Base-by-base conservation (phyloP, 768 basidiomycete genomes). In the Tylopilus balloui region DNA sequence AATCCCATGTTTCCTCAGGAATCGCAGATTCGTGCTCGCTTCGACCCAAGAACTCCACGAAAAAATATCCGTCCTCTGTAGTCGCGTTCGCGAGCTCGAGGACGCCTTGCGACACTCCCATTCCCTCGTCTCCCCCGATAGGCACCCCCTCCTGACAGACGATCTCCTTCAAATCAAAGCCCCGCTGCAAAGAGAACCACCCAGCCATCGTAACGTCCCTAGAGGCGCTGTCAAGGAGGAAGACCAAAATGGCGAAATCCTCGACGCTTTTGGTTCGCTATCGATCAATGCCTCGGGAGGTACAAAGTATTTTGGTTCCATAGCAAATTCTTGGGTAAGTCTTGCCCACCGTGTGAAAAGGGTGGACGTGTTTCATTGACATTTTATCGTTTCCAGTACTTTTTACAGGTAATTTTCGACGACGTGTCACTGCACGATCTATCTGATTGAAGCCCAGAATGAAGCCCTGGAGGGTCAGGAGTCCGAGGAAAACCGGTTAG, bases 21-120 rank as follows among this genome's bases (percentile, higher is more conserved):
- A 15, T 47, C 52, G 2, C 54, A 86, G 86, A 19, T 90, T 89
- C 58, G 86, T 89, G 1, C 78, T 89, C 24, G 88, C 86, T 0
- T 86, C 84, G 0, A 88, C 86, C 0, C 83, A 84, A 64, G 87
- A 89, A 55, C 73, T 90, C 1, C 88, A 90, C 59, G 86, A 89
- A 66, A 89, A 90, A 66, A 89, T 90, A 46, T 71, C 78, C 17
- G 81, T 87, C 59, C 77, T 90, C 5, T 79, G 82, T 24, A 79
- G 70, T 52, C 86, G 88, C 37, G 81, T 89, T 20, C 79, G 88
- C 48, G 81, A 88, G 43, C 76, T 91, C 19, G 88, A 91, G 59
- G 88, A 90, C 56, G 80, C 71, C 9, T 68, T 91, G 23, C 76
- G 84, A 23, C 59, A 70, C 2, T 77, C 83, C 0, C 85, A 91